A percentile compares a stretch with the other conserved stretches of the same genome.
These are phyloP conservation scores for Smallanthus sonchifolius DNA, from an alignment of 129 eudicot genomes.

Conservation along the genomic window DNA sequence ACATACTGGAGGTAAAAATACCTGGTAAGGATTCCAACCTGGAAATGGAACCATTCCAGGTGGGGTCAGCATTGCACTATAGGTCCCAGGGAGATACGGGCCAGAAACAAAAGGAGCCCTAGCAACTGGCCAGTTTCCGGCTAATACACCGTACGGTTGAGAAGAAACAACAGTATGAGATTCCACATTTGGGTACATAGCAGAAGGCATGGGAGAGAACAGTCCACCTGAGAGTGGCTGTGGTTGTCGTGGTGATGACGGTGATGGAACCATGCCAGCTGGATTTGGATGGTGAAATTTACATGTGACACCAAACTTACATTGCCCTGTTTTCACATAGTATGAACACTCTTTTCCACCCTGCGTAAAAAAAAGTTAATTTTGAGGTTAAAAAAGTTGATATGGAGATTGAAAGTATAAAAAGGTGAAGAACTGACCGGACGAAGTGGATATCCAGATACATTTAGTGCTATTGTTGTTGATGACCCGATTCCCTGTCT, in stretches of 20 bases:
- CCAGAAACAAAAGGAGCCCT: slow-evolving; percentile 70
- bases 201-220: slow-evolving; percentile 44
- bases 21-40: slow-evolving; percentile 85
- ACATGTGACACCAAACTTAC: slow-evolving; percentile 89
- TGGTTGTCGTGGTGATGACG: slow-evolving; percentile 29
- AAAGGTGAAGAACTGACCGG: slow-evolving; percentile 42
- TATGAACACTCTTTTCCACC: slow-evolving; percentile 89
- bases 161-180: slow-evolving; percentile 58
- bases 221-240: slow-evolving; percentile 33
- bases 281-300: slow-evolving; percentile 93
- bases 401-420: neutral
- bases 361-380: slow-evolving; percentile 33
- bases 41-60: slow-evolving; percentile 76
- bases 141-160: slow-evolving; percentile 62
- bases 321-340: slow-evolving; percentile 79
- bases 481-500: slow-evolving; percentile 63
- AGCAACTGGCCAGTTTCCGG: slow-evolving; percentile 80
- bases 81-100: slow-evolving; percentile 69
- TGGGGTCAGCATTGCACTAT: slow-evolving; percentile 61
- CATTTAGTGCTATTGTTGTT: slow-evolving; percentile 45
- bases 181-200: slow-evolving; percentile 48
- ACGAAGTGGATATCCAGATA: slow-evolving; percentile 82
- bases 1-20: slow-evolving; percentile 21
- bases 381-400: neutral
- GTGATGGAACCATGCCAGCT: slow-evolving; percentile 39